Evolutionary conservation across 768 basidiomycete species (phyloP).

Genomic region (Boletus reticulatus): DNA sequence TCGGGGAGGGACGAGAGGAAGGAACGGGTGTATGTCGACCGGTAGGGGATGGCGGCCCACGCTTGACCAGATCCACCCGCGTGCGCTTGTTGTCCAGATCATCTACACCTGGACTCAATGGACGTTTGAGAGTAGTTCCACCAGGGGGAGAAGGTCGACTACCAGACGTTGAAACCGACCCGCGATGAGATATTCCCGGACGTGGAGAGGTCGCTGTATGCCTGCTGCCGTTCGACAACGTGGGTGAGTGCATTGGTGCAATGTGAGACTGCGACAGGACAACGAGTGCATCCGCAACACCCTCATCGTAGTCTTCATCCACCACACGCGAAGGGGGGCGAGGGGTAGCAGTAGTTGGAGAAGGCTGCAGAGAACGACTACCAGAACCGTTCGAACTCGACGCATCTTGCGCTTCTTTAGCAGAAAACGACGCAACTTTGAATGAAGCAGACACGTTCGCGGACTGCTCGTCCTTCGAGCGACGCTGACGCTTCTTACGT

Average conservation of each 20-base stretch:
- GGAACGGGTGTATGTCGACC: constrained; percentile 55
- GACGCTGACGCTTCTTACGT: constrained; percentile 46
- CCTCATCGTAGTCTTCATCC: constrained; percentile 95
- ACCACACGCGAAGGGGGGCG: constrained; percentile 64
- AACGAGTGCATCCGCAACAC: constrained; percentile 83
- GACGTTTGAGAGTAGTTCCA: constrained; percentile 54
- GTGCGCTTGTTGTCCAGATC: constrained; percentile 64
- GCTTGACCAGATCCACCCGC: constrained; percentile 52
- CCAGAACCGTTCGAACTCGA: constrained; percentile 65
- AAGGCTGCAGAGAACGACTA: constrained; percentile 65
- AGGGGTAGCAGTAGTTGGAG: constrained; percentile 61
- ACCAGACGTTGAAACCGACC: constrained; percentile 64
- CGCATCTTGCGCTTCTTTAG: constrained; percentile 56
- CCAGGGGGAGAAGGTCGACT: constrained; percentile 65
- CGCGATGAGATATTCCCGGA: constrained; percentile 51
- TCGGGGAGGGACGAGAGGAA: constrained; percentile 66
- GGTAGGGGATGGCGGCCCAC: constrained; percentile 50
- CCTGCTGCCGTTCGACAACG: constrained; percentile 56
- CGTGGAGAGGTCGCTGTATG: constrained; percentile 49
- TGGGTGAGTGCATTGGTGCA: constrained; percentile 47
- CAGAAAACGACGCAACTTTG: constrained; percentile 33
- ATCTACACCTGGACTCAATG: constrained; percentile 65
- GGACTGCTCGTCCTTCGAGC: constrained; percentile 44
- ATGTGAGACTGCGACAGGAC: constrained; percentile 50
- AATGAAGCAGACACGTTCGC: constrained; percentile 32